phyloP scores from a whole-genome alignment of 345 rosid genomes.

The Rhodamnia rubescens region DNA sequence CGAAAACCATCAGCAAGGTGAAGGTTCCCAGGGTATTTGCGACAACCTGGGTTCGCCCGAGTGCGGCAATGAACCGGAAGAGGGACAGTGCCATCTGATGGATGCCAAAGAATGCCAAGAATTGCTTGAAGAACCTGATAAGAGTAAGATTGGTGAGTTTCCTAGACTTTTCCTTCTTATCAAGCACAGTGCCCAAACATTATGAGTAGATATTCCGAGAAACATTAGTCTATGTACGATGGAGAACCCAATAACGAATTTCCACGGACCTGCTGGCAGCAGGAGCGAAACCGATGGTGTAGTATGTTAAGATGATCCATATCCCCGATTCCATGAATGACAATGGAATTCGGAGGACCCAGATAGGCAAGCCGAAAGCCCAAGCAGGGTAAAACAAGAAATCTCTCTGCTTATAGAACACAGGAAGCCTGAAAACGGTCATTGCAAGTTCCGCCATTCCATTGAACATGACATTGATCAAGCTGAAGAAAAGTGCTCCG shows the following conservation, averaged over 20 bases:
- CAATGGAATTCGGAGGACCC: constrained; percentile 54
- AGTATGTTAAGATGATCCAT: constrained; percentile 56
- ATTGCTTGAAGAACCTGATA: constrained; percentile 59
- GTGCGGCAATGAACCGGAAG: constrained; percentile 64
- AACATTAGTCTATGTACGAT: neutral
- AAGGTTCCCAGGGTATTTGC: constrained; percentile 56
- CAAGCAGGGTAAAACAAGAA: constrained; percentile 58
- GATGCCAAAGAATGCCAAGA: constrained; percentile 44
- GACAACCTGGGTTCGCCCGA: constrained; percentile 63
- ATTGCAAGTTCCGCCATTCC: constrained; percentile 56
- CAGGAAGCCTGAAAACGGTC: constrained; percentile 54
- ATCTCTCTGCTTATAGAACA: constrained; percentile 66
- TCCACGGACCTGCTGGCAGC: constrained; percentile 37
- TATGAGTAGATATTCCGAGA: neutral
- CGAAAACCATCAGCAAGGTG: constrained; percentile 45
- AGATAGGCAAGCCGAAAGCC: constrained; percentile 58
- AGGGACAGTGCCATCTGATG: constrained; percentile 82
- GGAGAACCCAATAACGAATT: neutral
- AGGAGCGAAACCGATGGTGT: constrained; percentile 62
- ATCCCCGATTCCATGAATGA: constrained; percentile 50
- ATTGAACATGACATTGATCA: constrained; percentile 52
- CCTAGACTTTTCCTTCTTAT: neutral
- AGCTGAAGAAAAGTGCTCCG: constrained; percentile 54
- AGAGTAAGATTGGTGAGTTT: neutral
- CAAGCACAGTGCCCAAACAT: neutral